Evolutionary conservation across 108 stramenopile species (phyloP).

Genomic region (Phaeodactylum tricornutum): DNA sequence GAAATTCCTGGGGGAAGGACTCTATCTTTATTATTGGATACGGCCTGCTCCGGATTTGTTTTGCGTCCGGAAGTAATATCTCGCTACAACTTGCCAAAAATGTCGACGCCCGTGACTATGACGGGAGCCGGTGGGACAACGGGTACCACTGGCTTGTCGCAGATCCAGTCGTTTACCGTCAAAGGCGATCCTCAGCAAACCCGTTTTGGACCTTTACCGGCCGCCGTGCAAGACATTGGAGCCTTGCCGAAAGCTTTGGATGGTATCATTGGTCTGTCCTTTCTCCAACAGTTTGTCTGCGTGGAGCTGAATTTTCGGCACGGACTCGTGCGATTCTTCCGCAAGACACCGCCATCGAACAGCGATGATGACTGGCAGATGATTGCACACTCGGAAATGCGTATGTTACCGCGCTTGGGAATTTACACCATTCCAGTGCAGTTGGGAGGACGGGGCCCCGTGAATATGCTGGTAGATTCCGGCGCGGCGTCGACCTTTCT

Average conservation of each 20-base stretch:
- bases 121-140: conserved; percentile 49
- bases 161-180: conserved; percentile 26
- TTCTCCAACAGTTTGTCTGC: conserved; percentile 43
- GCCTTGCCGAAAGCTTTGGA: conserved; percentile 54
- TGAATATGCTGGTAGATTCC: conserved; percentile 67
- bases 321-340: conserved; percentile 6
- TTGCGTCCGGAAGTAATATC: conserved; percentile 40
- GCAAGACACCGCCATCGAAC: neutral
- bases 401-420: conserved; percentile 33
- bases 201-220: conserved; percentile 29
- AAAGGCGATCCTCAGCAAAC: no score
- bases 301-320: conserved; percentile 52
- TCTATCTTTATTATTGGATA: conserved; percentile 57
- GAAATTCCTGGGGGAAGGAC: conserved; percentile 9
- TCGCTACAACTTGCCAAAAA: conserved; percentile 23
- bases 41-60: conserved; percentile 71
- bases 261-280: conserved; percentile 74
- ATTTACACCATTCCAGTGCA: conserved; percentile 44
- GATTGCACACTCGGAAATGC: conserved; percentile 25
- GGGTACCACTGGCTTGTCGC: conserved; percentile 32
- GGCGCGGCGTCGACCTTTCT: conserved; percentile 53
- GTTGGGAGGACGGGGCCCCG: conserved; percentile 54
- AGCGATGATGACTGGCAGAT: conserved; percentile 2
- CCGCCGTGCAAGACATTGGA: conserved; percentile 66
- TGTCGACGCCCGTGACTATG: conserved; percentile 42